Conservation (phyloP, 257 asterid species). For the Capsicum rhomboideum region DNA sequence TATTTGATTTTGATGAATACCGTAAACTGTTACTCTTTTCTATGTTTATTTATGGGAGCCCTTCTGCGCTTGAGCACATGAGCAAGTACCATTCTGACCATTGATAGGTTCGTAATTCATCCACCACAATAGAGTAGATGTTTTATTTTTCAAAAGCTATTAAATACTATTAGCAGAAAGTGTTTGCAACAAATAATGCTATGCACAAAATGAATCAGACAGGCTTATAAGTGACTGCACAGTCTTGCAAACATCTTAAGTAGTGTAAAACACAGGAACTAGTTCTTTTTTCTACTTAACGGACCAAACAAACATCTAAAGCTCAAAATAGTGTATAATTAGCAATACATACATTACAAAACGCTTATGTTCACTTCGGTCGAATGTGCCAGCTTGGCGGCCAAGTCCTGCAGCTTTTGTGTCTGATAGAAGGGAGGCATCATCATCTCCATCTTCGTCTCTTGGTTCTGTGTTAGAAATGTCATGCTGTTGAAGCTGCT, state of each 20-base stretch:
- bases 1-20: not conserved
- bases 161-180: not conserved
- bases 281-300: not conserved
- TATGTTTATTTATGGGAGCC: not conserved
- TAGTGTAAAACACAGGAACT: not conserved
- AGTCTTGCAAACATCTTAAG: not conserved
- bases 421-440: constrained; percentile 21
- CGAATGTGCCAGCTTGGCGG: constrained; percentile 39
- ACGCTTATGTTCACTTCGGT: constrained; percentile 79
- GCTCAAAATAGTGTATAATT: not conserved
- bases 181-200: not conserved
- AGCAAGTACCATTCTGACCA: not conserved
- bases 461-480: constrained; percentile 22
- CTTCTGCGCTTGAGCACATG: not conserved
- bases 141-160: not conserved
- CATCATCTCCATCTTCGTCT: constrained; percentile 37
- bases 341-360: constrained; percentile 57
- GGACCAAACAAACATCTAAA: not conserved
- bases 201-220: not conserved
- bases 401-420: constrained; percentile 59
- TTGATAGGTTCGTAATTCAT: not conserved
- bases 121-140: not conserved
- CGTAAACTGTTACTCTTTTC: not conserved
- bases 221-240: not conserved
- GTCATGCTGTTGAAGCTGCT: constrained; percentile 20